phyloP scores from a whole-genome alignment of 495 filamentous ascomycete genomes.

The Penicillium fimorum region DNA sequence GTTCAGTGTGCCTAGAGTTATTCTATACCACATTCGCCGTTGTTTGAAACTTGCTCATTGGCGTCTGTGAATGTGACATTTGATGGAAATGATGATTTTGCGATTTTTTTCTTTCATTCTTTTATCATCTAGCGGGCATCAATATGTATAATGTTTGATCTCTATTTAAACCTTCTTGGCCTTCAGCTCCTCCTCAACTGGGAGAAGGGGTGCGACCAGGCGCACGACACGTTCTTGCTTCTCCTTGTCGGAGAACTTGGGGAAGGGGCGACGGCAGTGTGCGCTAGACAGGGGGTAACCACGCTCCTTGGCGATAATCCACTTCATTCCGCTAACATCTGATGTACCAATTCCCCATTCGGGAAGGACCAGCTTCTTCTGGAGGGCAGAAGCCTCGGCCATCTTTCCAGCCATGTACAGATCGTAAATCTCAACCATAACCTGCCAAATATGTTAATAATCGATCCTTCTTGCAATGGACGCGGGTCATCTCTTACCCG shows the following conservation, averaged over 20 bases:
- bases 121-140: neutral
- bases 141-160: neutral
- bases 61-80: neutral
- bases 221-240: constrained; percentile 20
- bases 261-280: constrained; percentile 41
- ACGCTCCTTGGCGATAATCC: constrained; percentile 35
- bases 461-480: too few relatives aligned
- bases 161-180: neutral
- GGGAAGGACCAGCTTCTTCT: constrained; percentile 32
- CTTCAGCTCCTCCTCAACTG: constrained; percentile 6
- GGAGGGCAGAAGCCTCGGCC: constrained; percentile 35
- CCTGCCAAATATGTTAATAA: neutral
- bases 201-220: neutral
- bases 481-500: neutral
- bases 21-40: constrained; percentile 40
- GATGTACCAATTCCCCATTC: constrained; percentile 45
- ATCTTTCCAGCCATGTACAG: constrained; percentile 32
- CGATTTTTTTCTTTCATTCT: neutral
- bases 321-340: constrained; percentile 45
- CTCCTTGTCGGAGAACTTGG: constrained; percentile 32
- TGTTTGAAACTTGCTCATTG: constrained; percentile 20
- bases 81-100: neutral
- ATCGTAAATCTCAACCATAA: constrained; percentile 32
- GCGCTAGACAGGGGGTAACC: constrained; percentile 39
- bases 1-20: constrained; percentile 33